Base-by-base conservation (phyloP, 169 alveolate genomes). In the Neospora caninum region DNA sequence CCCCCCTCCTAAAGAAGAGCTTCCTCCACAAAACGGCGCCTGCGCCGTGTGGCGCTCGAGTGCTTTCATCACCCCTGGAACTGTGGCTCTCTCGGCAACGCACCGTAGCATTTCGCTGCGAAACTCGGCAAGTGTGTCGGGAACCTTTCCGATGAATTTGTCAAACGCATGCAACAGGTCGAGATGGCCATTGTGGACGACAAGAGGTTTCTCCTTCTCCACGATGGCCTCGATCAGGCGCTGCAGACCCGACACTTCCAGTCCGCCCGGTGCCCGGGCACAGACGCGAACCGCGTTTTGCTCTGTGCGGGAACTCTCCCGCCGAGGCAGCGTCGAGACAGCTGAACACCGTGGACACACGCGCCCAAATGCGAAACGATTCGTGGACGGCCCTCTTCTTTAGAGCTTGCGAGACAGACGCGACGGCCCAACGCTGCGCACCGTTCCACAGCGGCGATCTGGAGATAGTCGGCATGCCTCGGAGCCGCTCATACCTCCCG, bases 131-230 rank as follows among this genome's bases (percentile, higher is more conserved):
- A 96, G 95, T 0, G 93, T 73, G 20, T 78, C 84, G 69, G 97
- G 97, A 29, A 95, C n/a, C n/a, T 49, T 80, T 18, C 95, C 97
- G 39, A 96, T 88, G 83, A 96, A 95, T 45, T 95, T 96, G 93
- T 94, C 97, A 69, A 92, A 96, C 29, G 95, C 25, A 88, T 96
- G 97, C 80, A 95, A 86, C 43, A 96, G 69, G 69, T 96, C 97
- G 89, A 96, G 88, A 64, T 96, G 83, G 41, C 97, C 97, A 92
- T 96, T 96, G 95, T 96, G 97, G n/a, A 95, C 95, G 38, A 96
- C 97, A 25, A 96, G 58, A 1, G 97, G 97, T 34, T 83, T 95
- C 83, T 92, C 92, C 41, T 92, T 45, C 91, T 94, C 94, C 36
- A 91, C 87, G 0, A 96, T 54, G 38, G 96, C 96, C 83, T 92